Percentiles rank a stretch among this genome's conserved stretches.
Conservation (phyloP, 805 yeast genomes). For the Ogataea pignaliae region DNA sequence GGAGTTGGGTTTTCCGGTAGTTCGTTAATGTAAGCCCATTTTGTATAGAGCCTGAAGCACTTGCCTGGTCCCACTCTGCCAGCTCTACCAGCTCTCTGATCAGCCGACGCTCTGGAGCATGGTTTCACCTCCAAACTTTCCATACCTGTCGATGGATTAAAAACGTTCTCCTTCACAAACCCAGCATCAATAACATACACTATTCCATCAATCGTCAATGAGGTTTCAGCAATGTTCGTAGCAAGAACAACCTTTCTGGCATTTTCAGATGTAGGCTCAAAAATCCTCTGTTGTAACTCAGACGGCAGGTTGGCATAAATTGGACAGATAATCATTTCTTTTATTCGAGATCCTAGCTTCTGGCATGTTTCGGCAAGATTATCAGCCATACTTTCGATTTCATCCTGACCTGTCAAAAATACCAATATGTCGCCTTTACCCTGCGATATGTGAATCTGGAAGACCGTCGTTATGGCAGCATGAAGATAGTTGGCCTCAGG, state of each 20-base stretch:
- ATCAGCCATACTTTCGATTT: constrained; percentile 80
- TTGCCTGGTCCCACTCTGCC: constrained; percentile 98
- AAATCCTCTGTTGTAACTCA: constrained; percentile 75
- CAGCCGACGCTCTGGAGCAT: constrained; percentile 92
- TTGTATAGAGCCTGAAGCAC: constrained; percentile 85
- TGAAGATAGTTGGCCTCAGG: constrained; percentile 91
- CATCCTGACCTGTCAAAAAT: constrained; percentile 94
- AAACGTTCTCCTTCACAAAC: constrained; percentile 86
- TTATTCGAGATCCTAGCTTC: constrained; percentile 56
- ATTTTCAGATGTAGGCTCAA: constrained; percentile 79
- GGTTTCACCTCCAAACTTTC: constrained; percentile 82
- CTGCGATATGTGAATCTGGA: constrained; percentile 76
- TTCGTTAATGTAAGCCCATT: constrained; percentile 74
- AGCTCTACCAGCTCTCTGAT: constrained; percentile 96
- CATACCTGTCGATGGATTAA: constrained; percentile 83
- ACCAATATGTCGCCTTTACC: constrained; percentile 82
- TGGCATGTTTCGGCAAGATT: constrained; percentile 59
- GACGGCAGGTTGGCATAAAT: constrained; percentile 89
- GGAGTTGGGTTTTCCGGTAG: constrained; percentile 79
- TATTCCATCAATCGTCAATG: constrained; percentile 94
- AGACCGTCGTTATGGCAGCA: constrained; percentile 83
- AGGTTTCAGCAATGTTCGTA: constrained; percentile 96
- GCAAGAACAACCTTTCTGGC: constrained; percentile 87
- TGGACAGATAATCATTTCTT: constrained; percentile 70
- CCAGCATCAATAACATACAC: constrained; percentile 94